Conservation (phyloP, 129 eudicot species). For the Solidago caesia region DNA sequence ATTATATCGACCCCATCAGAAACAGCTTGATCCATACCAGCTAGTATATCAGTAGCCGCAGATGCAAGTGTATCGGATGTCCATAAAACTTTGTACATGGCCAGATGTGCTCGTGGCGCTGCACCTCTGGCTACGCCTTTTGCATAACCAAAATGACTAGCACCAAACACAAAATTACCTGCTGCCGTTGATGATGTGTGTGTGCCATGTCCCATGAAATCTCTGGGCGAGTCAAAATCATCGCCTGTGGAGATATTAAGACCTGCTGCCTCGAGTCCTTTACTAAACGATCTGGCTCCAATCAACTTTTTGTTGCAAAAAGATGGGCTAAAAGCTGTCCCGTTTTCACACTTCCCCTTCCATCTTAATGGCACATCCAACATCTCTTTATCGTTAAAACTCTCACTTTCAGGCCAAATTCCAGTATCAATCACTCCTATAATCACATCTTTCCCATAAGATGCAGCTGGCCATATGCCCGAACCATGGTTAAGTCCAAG, state of each 20-base stretch:
- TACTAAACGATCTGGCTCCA: conserved; percentile 1
- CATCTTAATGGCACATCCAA: conserved; percentile 34
- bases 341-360: conserved; percentile 44
- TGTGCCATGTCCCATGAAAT: background rate
- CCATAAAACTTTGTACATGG: conserved; percentile 44
- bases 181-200: conserved; percentile 5
- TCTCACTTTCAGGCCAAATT: conserved; percentile 49
- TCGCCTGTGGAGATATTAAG: background rate
- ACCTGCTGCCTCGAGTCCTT: background rate
- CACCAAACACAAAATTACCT: background rate
- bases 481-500: conserved; percentile 28
- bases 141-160: conserved; percentile 1
- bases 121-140: conserved; percentile 21
- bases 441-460: conserved; percentile 38
- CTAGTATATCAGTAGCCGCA: conserved; percentile 30
- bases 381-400: conserved; percentile 37
- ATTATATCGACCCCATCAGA: conserved; percentile 41
- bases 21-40: conserved; percentile 42
- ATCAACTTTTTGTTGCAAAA: conserved; percentile 33
- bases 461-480: conserved; percentile 40
- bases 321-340: conserved; percentile 31
- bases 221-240: background rate
- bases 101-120: conserved; percentile 36
- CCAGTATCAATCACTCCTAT: conserved; percentile 43
- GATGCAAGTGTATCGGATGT: background rate